These are phyloP conservation scores for Gastrolobium villosum DNA, from an alignment of 306 rosid genomes.

Conservation along the genomic window DNA sequence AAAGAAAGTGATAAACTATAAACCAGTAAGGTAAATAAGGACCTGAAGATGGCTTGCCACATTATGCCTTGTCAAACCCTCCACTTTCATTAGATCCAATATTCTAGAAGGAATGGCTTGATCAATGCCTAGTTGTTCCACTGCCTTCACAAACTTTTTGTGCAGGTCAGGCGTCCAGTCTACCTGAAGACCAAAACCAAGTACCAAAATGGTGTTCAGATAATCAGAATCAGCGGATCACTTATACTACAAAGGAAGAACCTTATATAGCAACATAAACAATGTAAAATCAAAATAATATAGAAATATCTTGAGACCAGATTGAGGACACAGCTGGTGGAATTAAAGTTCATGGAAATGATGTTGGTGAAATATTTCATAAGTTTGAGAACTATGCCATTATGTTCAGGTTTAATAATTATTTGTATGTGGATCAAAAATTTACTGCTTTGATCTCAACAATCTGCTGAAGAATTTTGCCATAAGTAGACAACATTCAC, in stretches of 20 bases:
- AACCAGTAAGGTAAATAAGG: slow-evolving; percentile 34
- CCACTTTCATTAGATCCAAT: slow-evolving; percentile 87
- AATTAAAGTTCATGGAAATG: neutral
- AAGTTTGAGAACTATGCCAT: slow-evolving; percentile 1
- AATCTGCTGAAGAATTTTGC: neutral
- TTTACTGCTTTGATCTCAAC: slow-evolving; percentile 16
- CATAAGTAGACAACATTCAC: slow-evolving; percentile 25
- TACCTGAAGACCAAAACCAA: slow-evolving; percentile 68
- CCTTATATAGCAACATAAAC: slow-evolving; percentile 11
- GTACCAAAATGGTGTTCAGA: slow-evolving; percentile 43
- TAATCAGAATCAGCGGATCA: slow-evolving; percentile 28
- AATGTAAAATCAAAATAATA: neutral
- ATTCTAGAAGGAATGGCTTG: slow-evolving; percentile 98
- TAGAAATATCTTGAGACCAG: neutral
- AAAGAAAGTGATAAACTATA: neutral
- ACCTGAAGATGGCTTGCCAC: slow-evolving; percentile 99
- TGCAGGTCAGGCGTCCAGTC: slow-evolving; percentile 96
- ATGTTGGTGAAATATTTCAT: slow-evolving; percentile 1
- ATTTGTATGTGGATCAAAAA: neutral
- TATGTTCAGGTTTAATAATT: neutral
- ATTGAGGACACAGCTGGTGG: neutral
- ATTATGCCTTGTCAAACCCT: slow-evolving; percentile 95
- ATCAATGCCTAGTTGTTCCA: slow-evolving; percentile 90
- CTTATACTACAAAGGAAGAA: neutral
- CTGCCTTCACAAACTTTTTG: slow-evolving; percentile 91